phyloP scores from a whole-genome alignment of 257 asterid species.

The Linaria vulgaris region DNA sequence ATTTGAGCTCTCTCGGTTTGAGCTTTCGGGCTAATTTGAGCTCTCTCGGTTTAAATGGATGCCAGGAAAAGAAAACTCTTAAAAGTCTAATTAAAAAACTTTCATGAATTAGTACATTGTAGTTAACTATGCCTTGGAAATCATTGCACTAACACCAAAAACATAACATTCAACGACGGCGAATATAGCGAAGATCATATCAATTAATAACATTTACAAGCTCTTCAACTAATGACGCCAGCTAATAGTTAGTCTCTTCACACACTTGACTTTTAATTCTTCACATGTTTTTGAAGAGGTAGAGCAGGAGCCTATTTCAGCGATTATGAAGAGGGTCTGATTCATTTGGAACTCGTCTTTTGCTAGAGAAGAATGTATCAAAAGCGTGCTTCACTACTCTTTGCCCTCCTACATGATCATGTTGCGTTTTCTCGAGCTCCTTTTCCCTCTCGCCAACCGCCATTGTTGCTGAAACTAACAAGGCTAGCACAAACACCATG shows the following conservation, averaged over 20 bases:
- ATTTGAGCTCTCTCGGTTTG: too few relatives aligned
- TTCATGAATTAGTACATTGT: too few relatives aligned
- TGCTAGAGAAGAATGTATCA: conserved; percentile 32
- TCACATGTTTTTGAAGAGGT: background rate
- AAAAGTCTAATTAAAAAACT: too few relatives aligned
- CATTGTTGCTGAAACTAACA: conserved; percentile 23
- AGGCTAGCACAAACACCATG: conserved; percentile 22
- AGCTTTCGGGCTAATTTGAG: too few relatives aligned
- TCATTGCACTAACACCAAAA: too few relatives aligned
- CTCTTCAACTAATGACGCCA: background rate
- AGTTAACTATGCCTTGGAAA: too few relatives aligned
- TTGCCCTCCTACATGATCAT: conserved; percentile 3
- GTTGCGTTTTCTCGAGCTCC: conserved; percentile 1
- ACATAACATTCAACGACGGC: too few relatives aligned
- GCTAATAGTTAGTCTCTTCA: too few relatives aligned
- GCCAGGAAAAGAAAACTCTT: too few relatives aligned
- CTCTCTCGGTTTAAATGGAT: too few relatives aligned
- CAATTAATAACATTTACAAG: background rate
- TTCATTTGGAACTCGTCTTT: conserved; percentile 39
- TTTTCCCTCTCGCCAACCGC: conserved; percentile 1
- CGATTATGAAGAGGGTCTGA: conserved; percentile 49
- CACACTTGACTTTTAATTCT: conserved; percentile 1
- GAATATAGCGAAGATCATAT: too few relatives aligned
- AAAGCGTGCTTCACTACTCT: conserved; percentile 8
- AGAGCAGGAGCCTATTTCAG: background rate